phyloP scores from a whole-genome alignment of 495 filamentous ascomycete species.

The Cairneyella variabilis region DNA sequence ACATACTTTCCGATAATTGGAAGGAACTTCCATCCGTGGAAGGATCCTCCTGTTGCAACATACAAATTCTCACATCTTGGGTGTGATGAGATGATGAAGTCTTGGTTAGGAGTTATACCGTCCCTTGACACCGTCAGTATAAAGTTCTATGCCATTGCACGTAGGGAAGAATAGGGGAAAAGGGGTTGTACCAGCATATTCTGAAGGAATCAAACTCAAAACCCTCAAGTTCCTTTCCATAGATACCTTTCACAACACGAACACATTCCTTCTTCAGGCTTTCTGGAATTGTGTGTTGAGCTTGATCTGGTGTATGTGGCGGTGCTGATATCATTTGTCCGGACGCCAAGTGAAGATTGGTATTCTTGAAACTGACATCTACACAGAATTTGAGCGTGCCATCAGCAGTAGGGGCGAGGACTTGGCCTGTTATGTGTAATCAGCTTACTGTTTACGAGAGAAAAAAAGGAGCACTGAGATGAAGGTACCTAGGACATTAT shows the following conservation, averaged over 20 bases:
- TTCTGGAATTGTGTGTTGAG: slow-evolving; percentile 5
- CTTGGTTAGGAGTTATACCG: slow-evolving; percentile 41
- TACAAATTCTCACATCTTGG: slow-evolving; percentile 42
- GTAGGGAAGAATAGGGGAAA: neutral
- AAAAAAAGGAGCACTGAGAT: neutral
- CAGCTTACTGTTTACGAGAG: neutral
- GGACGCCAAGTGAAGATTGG: slow-evolving; percentile 1
- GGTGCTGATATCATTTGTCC: slow-evolving; percentile 17
- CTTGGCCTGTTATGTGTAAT: slow-evolving; percentile 9
- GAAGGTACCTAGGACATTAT: slow-evolving; percentile 9
- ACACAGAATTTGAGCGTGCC: slow-evolving; percentile 18
- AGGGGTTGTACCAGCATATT: slow-evolving; percentile 21
- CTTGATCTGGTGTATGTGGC: slow-evolving; percentile 7
- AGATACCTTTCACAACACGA: slow-evolving; percentile 13
- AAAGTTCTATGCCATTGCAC: neutral
- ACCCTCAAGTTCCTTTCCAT: slow-evolving; percentile 11
- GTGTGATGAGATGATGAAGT: slow-evolving; percentile 55
- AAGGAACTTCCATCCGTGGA: slow-evolving; percentile 55
- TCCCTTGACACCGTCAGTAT: slow-evolving; percentile 15
- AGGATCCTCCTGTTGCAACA: slow-evolving; percentile 40
- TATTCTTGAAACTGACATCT: slow-evolving; percentile 21
- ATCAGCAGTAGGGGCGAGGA: slow-evolving; percentile 10
- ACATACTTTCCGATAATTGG: slow-evolving; percentile 55
- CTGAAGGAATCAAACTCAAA: slow-evolving; percentile 14
- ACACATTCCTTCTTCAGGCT: slow-evolving; percentile 12